A percentile compares a stretch with the other conserved stretches of the same genome.
These are phyloP conservation scores for Paracorniculantispora psalliotae DNA, from an alignment of 2,329 filamentous ascomycete genomes.

Conservation along the genomic window DNA sequence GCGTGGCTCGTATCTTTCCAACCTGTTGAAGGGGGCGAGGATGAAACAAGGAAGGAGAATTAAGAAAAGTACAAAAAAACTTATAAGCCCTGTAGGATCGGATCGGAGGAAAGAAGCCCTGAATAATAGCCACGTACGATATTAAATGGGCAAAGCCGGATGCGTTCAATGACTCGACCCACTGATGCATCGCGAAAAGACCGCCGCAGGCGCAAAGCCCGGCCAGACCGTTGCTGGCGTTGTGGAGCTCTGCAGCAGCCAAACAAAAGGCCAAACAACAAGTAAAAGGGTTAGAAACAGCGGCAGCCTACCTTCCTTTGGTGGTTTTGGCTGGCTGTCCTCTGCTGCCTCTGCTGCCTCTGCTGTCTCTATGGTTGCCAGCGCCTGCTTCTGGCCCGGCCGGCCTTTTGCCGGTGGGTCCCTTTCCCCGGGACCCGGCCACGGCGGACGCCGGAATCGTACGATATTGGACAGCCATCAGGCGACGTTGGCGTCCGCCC, in stretches of 20 bases:
- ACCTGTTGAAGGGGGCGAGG: neutral
- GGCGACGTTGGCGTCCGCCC: neutral
- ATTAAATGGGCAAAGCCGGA: constrained; percentile 4
- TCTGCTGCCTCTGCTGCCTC: too few relatives aligned
- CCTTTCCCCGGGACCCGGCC: neutral
- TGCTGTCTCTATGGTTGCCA: too few relatives aligned
- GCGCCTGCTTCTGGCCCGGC: neutral
- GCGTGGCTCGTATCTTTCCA: neutral
- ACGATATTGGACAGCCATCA: constrained; percentile 13
- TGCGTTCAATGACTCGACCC: neutral
- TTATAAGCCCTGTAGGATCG: constrained; percentile 2
- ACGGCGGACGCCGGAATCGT: constrained; percentile 11
- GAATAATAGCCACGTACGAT: neutral
- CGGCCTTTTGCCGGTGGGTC: neutral
- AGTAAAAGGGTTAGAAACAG: too few relatives aligned
- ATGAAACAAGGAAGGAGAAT: neutral
- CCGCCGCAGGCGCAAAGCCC: too few relatives aligned
- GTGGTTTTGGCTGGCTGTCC: too few relatives aligned
- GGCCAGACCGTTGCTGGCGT: too few relatives aligned
- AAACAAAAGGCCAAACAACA: too few relatives aligned
- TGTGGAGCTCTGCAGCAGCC: too few relatives aligned
- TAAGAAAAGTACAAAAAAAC: neutral
- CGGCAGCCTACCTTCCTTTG: too few relatives aligned
- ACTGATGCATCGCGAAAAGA: neutral
- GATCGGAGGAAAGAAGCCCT: neutral